These are phyloP conservation scores for Coemansia javaensis DNA, from an alignment of 192 early-diverging fungal species.

Conservation along the genomic window DNA sequence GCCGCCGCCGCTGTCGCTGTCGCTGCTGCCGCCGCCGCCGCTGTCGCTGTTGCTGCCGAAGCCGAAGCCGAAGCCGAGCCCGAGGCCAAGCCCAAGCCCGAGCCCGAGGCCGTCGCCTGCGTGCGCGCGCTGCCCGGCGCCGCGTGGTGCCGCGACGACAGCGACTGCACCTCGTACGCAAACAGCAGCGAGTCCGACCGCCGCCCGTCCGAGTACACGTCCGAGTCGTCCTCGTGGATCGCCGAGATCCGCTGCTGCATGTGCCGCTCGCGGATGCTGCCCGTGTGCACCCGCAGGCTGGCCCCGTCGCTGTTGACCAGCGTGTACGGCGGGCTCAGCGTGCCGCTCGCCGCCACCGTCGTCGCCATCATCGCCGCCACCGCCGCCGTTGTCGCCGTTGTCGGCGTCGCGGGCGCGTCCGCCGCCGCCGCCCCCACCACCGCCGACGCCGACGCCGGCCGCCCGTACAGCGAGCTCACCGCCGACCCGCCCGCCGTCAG, in stretches of 20 bases:
- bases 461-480: no score
- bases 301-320: constrained; percentile 47
- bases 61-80: no score
- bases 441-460: no score
- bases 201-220: constrained; percentile 19
- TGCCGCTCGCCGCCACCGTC: constrained; percentile 1
- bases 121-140: not conserved
- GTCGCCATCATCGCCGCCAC: not conserved
- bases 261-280: constrained; percentile 46
- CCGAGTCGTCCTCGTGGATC: constrained; percentile 36
- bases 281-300: constrained; percentile 44
- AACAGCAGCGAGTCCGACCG: constrained; percentile 30
- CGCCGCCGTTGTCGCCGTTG: no score
- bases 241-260: constrained; percentile 26
- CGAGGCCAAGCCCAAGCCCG: no score
- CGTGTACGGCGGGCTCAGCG: constrained; percentile 43
- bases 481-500: no score
- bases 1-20: no score
- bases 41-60: no score
- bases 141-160: constrained; percentile 8
- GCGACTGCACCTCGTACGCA: constrained; percentile 3
- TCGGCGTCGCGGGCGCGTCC: no score
- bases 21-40: no score
- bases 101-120: not conserved
- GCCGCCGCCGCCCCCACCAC: no score